These are phyloP conservation scores for Mrakia blollopis DNA, from an alignment of 768 basidiomycete species.

Conservation along the genomic window DNA sequence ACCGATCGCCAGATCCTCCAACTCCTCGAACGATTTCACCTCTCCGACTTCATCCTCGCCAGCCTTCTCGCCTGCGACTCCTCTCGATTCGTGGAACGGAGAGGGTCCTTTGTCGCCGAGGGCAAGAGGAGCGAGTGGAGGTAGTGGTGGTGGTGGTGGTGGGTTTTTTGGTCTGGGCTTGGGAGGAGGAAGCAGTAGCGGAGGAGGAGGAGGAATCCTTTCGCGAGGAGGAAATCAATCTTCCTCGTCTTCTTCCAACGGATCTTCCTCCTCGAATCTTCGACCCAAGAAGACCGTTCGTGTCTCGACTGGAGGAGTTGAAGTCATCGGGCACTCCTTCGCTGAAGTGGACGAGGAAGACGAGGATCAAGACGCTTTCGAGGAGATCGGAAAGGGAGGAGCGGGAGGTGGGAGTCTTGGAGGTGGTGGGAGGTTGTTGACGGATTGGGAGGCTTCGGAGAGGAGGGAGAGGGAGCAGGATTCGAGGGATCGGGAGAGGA, in stretches of 20 bases:
- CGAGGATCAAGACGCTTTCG: background rate
- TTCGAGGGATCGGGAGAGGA: background rate
- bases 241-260: background rate
- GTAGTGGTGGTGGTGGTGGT: too few species aligned
- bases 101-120: too few species aligned
- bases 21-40: background rate
- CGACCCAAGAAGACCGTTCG: slow-evolving; percentile 3
- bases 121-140: too few species aligned
- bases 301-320: background rate
- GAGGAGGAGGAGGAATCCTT: background rate
- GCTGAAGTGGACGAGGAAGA: background rate
- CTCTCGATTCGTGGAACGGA: background rate
- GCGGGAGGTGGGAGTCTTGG: background rate
- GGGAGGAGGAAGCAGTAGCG: background rate
- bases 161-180: background rate
- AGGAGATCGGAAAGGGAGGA: background rate
- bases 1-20: background rate
- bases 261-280: background rate
- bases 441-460: slow-evolving; percentile 1
- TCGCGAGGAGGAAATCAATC: background rate
- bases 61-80: background rate
- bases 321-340: slow-evolving; percentile 11
- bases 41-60: background rate
- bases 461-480: slow-evolving; percentile 1
- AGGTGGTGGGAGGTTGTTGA: background rate